phyloP scores from a whole-genome alignment of 768 basidiomycete genomes.

The Mycena haematopus region DNA sequence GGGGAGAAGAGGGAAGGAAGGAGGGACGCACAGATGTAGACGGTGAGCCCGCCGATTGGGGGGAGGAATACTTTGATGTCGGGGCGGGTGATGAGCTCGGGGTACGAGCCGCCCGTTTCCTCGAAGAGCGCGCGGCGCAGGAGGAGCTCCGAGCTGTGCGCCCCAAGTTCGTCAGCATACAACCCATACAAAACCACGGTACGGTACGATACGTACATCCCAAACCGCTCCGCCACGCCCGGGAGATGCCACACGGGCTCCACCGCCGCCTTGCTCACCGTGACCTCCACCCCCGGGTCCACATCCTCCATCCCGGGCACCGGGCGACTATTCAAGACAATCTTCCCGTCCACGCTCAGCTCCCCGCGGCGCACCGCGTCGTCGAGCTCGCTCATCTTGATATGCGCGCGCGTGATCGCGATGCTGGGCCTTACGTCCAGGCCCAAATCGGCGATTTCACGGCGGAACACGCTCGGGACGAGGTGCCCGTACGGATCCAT shows the following conservation, averaged over 20 bases:
- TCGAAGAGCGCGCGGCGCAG: conserved; percentile 94
- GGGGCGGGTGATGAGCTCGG: conserved; percentile 92
- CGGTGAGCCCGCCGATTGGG: conserved; percentile 90
- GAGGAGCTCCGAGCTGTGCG: conserved; percentile 73
- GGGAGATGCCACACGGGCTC: conserved; percentile 98
- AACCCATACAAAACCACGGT: not conserved
- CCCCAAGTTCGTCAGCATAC: not conserved
- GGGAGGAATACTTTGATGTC: conserved; percentile 97
- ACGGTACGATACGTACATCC: conserved; percentile 64
- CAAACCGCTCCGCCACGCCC: conserved; percentile 92
- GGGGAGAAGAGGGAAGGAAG: not conserved
- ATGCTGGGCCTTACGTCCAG: conserved; percentile 93
- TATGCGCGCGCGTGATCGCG: conserved; percentile 89
- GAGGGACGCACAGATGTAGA: conserved; percentile 84
- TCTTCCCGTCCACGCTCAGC: conserved; percentile 78
- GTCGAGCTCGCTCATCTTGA: conserved; percentile 95
- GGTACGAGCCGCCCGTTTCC: conserved; percentile 95
- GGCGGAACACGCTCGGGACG: conserved; percentile 72
- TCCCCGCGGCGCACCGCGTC: conserved; percentile 76
- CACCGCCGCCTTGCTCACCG: conserved; percentile 90
- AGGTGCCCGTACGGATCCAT: conserved; percentile 96
- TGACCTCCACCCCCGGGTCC: conserved; percentile 82
- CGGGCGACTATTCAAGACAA: conserved; percentile 75
- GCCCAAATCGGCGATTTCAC: conserved; percentile 65
- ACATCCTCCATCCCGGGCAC: conserved; percentile 65